Percentiles rank a stretch among this genome's conserved stretches.
Conservation (phyloP, 2,329 filamentous ascomycete species). For the Ceratocystis huliohia region DNA sequence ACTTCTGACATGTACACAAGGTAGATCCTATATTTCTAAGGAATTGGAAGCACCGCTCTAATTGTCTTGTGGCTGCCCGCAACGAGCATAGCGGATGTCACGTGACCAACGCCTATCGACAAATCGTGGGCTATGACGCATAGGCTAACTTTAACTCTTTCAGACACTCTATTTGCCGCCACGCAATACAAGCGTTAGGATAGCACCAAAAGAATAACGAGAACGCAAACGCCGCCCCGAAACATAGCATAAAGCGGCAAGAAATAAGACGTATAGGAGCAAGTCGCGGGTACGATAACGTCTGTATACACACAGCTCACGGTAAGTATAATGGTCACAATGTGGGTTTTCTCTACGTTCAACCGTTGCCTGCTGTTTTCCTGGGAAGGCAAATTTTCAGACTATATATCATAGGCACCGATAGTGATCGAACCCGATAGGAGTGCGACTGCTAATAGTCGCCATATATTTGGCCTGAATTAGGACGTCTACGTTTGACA, state of each 20-base stretch:
- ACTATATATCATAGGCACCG: slow-evolving; percentile 1
- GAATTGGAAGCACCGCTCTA: not conserved
- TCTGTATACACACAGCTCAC: not conserved
- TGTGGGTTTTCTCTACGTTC: not conserved
- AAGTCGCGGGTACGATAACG: not conserved
- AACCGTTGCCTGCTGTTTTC: too few species aligned
- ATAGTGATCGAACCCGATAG: not conserved
- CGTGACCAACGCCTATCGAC: not conserved
- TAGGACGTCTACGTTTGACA: not conserved
- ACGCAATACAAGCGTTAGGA: not conserved
- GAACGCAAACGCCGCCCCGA: not conserved
- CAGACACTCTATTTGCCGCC: not conserved
- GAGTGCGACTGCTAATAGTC: slow-evolving; percentile 5
- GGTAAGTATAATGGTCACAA: not conserved
- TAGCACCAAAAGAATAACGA: not conserved
- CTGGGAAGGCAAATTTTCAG: too few species aligned
- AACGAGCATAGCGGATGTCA: not conserved
- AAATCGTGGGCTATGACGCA: slow-evolving; percentile 14
- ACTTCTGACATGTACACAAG: too few species aligned
- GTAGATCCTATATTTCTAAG: not conserved
- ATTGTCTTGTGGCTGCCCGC: not conserved
- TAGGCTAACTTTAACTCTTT: not conserved
- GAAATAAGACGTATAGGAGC: not conserved
- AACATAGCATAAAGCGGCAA: not conserved
- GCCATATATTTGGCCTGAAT: not conserved